Base-by-base conservation (phyloP, 805 yeast species). In the Naumovozyma dairenensis region DNA sequence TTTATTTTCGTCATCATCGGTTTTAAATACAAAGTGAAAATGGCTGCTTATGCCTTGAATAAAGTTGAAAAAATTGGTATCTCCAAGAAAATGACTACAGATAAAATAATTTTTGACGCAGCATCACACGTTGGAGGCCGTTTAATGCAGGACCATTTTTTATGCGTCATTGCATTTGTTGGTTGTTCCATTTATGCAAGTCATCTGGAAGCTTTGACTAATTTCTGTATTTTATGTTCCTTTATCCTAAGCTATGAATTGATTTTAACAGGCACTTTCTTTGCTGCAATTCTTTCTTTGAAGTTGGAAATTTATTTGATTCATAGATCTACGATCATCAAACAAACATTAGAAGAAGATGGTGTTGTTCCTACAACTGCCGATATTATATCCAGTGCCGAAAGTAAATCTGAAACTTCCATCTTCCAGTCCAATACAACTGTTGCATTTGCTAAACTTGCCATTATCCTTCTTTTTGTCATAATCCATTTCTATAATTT, bases 1-100 rank as follows among this genome's bases (percentile, higher is more conserved):
- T 89, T 89, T 59, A 70, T 89, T 51, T 94, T 89, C 16, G 85
- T 94, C 15, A 78, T 85, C 4, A 74, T 89, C 51, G 98, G 97
- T 2, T 89, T 89, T 60, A 86, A 84, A 54, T 81, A 83, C 55
- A 85, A 87, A 50, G 72, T 84, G 14, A 66, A 74, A 9, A 68
- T 86, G 42, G 80, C 96, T 1, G 62, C 70, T 15, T 70, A 72
- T 29, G 77, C 79, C 16, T 50, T 72, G 46, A 57, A 60, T 25
- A 51, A 57, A 32, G 51, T 49, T 50, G 42, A 53, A 49, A 46
- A 46, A 36, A 44, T 55, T 31, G 61, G 59, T 17, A 44, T 62
- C 14, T 53, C 66, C 22, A 51, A 48, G 24, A 53, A 48, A 29
- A 44, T 42, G 22, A 46, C 50, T 9, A 47, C 53, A 15, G 50